A percentile compares a stretch with the other conserved stretches of the same genome.
Evolutionary conservation across 139 green algal species (phyloP).

Genomic region (Tetraselmis chui): DNA sequence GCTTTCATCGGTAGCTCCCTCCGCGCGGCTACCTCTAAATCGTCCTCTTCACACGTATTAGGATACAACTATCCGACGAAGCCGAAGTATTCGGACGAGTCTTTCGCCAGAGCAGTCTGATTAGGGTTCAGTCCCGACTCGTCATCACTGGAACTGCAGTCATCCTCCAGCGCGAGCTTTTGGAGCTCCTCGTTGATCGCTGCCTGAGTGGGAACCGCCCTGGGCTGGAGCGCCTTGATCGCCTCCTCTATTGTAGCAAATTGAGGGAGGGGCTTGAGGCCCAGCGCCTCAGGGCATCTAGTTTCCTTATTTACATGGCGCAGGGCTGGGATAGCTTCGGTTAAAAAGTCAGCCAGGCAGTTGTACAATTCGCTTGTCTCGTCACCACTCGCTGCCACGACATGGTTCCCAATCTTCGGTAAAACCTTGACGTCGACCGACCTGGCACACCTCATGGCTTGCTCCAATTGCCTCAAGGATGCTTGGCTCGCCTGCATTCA

Average conservation of each 20-base stretch:
- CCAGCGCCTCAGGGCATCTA: constrained; percentile 31
- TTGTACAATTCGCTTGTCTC: constrained; percentile 4
- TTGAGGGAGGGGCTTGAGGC: constrained; percentile 30
- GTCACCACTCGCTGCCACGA: constrained; percentile 11
- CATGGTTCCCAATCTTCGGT: not conserved
- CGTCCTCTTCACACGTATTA: too few relatives aligned
- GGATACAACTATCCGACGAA: constrained; percentile 36
- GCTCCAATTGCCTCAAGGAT: too few relatives aligned
- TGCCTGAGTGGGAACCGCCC: constrained; percentile 23
- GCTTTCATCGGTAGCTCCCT: too few relatives aligned
- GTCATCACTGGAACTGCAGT: constrained; percentile 17
- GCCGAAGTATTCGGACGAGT: constrained; percentile 37
- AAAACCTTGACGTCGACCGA: not conserved
- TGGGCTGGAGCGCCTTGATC: constrained; percentile 29
- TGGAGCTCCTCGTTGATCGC: constrained; percentile 26
- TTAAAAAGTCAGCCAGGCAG: constrained; percentile 23
- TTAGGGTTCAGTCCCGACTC: not conserved
- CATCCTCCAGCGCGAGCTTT: constrained; percentile 27
- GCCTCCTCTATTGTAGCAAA: constrained; percentile 40
- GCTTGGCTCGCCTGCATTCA: too few relatives aligned
- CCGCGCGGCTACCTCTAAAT: too few relatives aligned
- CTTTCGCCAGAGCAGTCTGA: constrained; percentile 24
- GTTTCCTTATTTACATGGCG: not conserved
- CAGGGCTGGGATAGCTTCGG: not conserved
- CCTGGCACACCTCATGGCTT: too few relatives aligned